phyloP scores from a whole-genome alignment of 176 grass and related monocot species.

The Stipa capillata region DNA sequence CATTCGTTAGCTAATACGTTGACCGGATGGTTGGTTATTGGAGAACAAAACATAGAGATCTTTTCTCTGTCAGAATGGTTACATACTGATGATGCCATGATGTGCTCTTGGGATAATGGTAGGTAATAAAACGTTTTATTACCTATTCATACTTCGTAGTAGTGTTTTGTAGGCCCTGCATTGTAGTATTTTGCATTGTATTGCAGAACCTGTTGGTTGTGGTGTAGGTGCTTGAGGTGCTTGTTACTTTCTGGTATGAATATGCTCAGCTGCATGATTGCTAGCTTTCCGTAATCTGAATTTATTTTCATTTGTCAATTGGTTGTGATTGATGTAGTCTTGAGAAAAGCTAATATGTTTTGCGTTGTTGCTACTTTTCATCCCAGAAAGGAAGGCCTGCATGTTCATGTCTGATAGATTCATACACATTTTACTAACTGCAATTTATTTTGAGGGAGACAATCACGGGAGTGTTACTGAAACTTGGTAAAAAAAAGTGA shows the following conservation, averaged over 20 bases:
- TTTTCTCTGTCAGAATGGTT: neutral
- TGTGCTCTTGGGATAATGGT: neutral
- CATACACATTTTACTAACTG: neutral
- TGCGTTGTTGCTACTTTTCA: neutral
- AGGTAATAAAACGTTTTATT: neutral
- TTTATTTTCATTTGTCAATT: constrained; percentile 13
- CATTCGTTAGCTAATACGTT: neutral
- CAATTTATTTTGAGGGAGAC: neutral
- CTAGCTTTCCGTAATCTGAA: neutral
- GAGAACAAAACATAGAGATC: neutral
- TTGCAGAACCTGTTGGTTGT: neutral
- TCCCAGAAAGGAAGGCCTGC: neutral
- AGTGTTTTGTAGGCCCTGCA: neutral
- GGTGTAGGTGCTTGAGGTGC: neutral
- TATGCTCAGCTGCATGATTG: constrained; percentile 6
- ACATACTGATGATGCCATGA: neutral
- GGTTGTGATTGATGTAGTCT: neutral
- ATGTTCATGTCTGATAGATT: neutral
- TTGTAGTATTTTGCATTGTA: neutral
- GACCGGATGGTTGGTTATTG: neutral
- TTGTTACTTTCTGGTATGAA: constrained; percentile 17
- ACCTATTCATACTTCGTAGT: neutral
- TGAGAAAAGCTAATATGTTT: neutral
- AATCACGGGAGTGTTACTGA: neutral
- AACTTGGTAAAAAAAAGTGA: constrained; percentile 8